Evolutionary conservation across 257 asterid genomes (phyloP).

Genomic region (Eustoma russellianum): DNA sequence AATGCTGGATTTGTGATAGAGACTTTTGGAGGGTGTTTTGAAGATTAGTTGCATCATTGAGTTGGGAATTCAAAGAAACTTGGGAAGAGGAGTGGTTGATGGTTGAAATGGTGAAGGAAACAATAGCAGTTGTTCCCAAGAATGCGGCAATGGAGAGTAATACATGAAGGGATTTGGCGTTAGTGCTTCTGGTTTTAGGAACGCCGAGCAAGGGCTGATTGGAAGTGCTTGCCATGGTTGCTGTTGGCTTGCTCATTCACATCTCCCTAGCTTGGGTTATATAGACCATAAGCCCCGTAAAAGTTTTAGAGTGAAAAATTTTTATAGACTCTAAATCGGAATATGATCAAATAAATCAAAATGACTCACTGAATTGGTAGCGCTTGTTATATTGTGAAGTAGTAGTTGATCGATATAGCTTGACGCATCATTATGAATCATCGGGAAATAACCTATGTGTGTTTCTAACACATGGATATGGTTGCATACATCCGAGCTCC

Average conservation of each 20-base stretch:
- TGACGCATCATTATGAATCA: too few species aligned
- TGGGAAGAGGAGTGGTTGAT: background rate
- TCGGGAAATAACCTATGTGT: too few species aligned
- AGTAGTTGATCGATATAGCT: too few species aligned
- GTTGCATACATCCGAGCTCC: too few species aligned
- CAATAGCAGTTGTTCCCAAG: background rate
- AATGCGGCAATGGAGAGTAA: slow-evolving; percentile 5
- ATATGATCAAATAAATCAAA: too few species aligned
- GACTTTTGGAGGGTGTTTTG: slow-evolving; percentile 8
- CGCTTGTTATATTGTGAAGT: too few species aligned
- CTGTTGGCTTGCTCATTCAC: background rate
- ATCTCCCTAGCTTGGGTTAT: background rate
- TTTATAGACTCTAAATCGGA: too few species aligned
- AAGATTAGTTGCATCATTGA: slow-evolving; percentile 1
- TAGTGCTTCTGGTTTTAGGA: slow-evolving; percentile 3
- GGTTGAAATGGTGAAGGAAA: background rate
- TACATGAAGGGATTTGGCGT: background rate
- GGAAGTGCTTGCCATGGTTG: slow-evolving; percentile 7
- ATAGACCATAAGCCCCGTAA: background rate
- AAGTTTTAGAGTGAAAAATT: too few species aligned
- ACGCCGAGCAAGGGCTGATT: slow-evolving; percentile 8
- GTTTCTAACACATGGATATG: too few species aligned
- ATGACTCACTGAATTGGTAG: too few species aligned
- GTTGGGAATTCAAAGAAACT: background rate
- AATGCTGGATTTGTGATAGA: slow-evolving; percentile 1